phyloP scores from a whole-genome alignment of 352 stramenopile species.

The Phytopythium cucurbitacearum region DNA sequence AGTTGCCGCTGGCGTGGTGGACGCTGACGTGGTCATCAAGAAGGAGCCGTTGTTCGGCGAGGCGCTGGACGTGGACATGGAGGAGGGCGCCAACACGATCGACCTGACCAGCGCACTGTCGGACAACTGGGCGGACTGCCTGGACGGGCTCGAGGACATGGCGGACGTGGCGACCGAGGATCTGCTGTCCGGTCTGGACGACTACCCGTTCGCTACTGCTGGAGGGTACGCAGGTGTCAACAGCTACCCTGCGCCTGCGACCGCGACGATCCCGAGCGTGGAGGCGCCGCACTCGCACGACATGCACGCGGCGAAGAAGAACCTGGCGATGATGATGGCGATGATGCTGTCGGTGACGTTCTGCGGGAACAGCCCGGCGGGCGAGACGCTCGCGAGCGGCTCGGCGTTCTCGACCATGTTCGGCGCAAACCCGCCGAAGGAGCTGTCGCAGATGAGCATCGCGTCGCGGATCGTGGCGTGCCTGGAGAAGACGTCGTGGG shows the following conservation, averaged over 20 bases:
- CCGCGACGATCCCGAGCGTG: not conserved
- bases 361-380: slow-evolving; percentile 70
- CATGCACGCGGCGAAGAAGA: slow-evolving; percentile 86
- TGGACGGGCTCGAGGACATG: slow-evolving; percentile 60
- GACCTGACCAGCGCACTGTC: slow-evolving; percentile 12
- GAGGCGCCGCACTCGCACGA: slow-evolving; percentile 49
- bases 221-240: too few species aligned
- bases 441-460: slow-evolving; percentile 84
- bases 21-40: slow-evolving; percentile 50
- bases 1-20: slow-evolving; percentile 3
- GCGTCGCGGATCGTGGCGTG: slow-evolving; percentile 80
- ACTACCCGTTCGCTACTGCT: slow-evolving; percentile 35
- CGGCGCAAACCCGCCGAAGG: slow-evolving; percentile 62
- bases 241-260: slow-evolving; percentile 9
- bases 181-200: slow-evolving; percentile 70
- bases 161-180: slow-evolving; percentile 55
- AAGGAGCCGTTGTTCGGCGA: slow-evolving; percentile 39
- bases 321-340: slow-evolving; percentile 86
- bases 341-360: slow-evolving; percentile 87
- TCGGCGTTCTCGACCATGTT: slow-evolving; percentile 84
- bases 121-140: slow-evolving; percentile 51
- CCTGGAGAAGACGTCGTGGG: slow-evolving; percentile 87
- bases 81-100: slow-evolving; percentile 19
- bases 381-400: slow-evolving; percentile 68
- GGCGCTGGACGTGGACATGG: slow-evolving; percentile 20